Evolutionary conservation across 139 green algal species (phyloP).

Genomic region (Tetraselmis striata): DNA sequence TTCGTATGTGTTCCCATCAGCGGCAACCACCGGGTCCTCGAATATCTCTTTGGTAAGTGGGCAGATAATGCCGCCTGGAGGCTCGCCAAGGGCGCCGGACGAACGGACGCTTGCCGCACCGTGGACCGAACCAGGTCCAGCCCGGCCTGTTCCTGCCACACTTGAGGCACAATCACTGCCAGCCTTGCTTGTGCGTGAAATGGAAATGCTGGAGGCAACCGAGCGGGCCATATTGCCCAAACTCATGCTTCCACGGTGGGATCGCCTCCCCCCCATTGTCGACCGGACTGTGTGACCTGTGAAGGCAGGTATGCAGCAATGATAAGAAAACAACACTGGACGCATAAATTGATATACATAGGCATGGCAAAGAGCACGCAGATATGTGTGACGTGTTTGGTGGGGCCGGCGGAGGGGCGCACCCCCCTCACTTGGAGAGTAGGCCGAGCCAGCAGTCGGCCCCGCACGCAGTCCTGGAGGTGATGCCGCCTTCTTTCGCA

Average conservation of each 20-base stretch:
- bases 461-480: not conserved
- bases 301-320: no score
- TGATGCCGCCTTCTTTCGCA: not conserved
- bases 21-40: conserved; percentile 40
- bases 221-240: not conserved
- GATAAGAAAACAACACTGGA: no score
- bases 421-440: not conserved
- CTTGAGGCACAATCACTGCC: not conserved
- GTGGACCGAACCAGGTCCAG: not conserved
- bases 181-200: not conserved
- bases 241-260: not conserved
- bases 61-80: conserved; percentile 13
- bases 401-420: no score
- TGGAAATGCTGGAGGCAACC: not conserved
- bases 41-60: conserved; percentile 33
- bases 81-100: not conserved
- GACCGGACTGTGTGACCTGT: not conserved
- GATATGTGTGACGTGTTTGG: no score
- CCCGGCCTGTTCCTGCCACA: not conserved
- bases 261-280: not conserved
- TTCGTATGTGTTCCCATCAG: conserved; percentile 42
- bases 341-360: no score
- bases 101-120: not conserved
- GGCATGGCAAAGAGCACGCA: no score
- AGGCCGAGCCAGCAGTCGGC: not conserved